A percentile compares a stretch with the other conserved stretches of the same genome.
Conservation (phyloP, 441 rosid genomes). For the Lepidium campestre region DNA sequence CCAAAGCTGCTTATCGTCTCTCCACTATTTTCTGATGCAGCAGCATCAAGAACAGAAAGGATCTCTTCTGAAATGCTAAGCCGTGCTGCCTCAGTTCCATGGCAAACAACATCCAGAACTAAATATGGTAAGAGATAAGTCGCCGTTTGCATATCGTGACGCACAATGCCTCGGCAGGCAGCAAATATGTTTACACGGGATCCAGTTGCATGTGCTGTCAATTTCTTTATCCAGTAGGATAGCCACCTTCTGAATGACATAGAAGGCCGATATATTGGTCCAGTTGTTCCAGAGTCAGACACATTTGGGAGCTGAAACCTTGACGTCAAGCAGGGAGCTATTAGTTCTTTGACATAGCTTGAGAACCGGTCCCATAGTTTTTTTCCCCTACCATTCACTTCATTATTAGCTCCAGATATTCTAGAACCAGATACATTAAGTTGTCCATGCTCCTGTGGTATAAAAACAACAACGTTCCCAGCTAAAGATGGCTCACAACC, state of each 20-base stretch:
- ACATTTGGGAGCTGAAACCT: constrained; percentile 94
- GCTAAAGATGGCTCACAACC: constrained; percentile 97
- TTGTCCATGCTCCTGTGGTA: constrained; percentile 35
- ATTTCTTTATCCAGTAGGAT: constrained; percentile 77
- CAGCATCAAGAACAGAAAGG: constrained; percentile 87
- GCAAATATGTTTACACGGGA: constrained; percentile 85
- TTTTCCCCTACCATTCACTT: constrained; percentile 74
- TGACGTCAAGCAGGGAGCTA: constrained; percentile 97
- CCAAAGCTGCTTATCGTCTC: constrained; percentile 49
- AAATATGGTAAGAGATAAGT: constrained; percentile 88
- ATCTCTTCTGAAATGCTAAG: constrained; percentile 84
- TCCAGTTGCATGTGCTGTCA: constrained; percentile 89
- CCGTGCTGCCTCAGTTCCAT: constrained; percentile 87
- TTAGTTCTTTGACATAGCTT: constrained; percentile 90
- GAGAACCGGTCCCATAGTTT: constrained; percentile 94
- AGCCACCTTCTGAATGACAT: constrained; percentile 99
- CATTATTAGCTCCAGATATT: constrained; percentile 34
- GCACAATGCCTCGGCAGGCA: constrained; percentile 97
- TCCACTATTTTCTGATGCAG: constrained; percentile 73
- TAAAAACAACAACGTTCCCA: constrained; percentile 53
- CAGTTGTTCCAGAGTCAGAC: constrained; percentile 66
- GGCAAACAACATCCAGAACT: constrained; percentile 90
- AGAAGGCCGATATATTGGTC: constrained; percentile 85
- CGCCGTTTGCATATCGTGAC: constrained; percentile 96
- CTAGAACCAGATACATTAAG: constrained; percentile 29